These are phyloP conservation scores for Lodderomyces margitis DNA, from an alignment of 1,139 yeast genomes.

Conservation along the genomic window DNA sequence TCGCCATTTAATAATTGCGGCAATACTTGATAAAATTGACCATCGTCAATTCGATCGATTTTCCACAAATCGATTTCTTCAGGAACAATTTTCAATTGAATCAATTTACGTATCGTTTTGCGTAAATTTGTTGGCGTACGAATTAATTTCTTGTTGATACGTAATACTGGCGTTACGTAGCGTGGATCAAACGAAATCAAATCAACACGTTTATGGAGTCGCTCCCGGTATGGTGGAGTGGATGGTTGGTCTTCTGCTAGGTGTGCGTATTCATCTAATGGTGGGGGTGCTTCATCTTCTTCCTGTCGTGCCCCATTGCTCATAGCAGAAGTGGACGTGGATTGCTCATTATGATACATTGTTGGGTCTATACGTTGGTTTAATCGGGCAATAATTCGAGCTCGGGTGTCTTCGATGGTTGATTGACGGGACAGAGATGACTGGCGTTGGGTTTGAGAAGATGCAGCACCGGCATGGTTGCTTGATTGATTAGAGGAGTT, in stretches of 20 bases:
- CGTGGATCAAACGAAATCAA: slow-evolving; percentile 43
- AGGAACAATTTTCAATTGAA: slow-evolving; percentile 31
- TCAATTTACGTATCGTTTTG: slow-evolving; percentile 27
- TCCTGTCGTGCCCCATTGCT: not conserved
- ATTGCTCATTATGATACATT: slow-evolving; percentile 1
- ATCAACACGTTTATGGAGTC: slow-evolving; percentile 36
- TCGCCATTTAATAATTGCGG: slow-evolving; percentile 26
- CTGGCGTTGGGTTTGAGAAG: not conserved
- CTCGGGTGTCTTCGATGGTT: slow-evolving; percentile 9
- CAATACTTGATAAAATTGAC: slow-evolving; percentile 30
- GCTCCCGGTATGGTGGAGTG: slow-evolving; percentile 40
- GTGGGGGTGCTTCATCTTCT: slow-evolving; percentile 16
- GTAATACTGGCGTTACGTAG: slow-evolving; percentile 33
- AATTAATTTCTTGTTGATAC: slow-evolving; percentile 35
- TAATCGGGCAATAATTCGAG: slow-evolving; percentile 13
- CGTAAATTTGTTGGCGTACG: slow-evolving; percentile 26
- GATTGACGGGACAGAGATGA: not conserved
- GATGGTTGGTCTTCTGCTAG: slow-evolving; percentile 18
- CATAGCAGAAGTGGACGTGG: not conserved
- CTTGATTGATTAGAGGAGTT: not conserved
- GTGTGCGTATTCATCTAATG: slow-evolving; percentile 21
- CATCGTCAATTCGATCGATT: slow-evolving; percentile 41
- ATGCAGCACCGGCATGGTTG: not conserved
- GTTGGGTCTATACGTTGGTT: slow-evolving; percentile 11
- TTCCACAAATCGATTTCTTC: slow-evolving; percentile 34